A percentile compares a stretch with the other conserved stretches of the same genome.
These are phyloP conservation scores for Fusarium sp. DNA, from an alignment of 2,329 filamentous ascomycete species.

Conservation along the genomic window DNA sequence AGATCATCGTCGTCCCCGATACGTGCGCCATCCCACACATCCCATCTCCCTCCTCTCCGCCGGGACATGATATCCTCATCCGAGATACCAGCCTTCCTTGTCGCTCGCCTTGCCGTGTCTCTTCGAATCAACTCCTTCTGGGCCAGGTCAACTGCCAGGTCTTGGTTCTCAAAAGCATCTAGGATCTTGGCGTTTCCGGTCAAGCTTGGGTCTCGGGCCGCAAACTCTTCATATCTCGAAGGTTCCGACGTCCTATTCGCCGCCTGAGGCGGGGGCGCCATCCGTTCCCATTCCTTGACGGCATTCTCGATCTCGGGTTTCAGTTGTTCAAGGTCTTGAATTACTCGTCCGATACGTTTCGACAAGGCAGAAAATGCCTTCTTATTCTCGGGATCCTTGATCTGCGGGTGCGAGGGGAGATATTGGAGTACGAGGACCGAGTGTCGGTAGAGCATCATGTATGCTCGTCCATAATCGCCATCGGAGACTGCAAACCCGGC, in stretches of 20 bases:
- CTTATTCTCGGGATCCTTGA: constrained; percentile 73
- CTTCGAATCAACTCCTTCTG: constrained; percentile 77
- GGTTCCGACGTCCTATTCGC: constrained; percentile 32
- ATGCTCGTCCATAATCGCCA: constrained; percentile 88
- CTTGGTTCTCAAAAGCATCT: constrained; percentile 77
- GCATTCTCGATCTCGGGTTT: constrained; percentile 82
- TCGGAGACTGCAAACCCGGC: constrained; percentile 87
- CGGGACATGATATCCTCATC: constrained; percentile 69
- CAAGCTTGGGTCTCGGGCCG: constrained; percentile 71
- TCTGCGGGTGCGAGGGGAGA: constrained; percentile 81
- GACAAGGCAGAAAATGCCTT: constrained; percentile 68
- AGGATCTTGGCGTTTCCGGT: constrained; percentile 69
- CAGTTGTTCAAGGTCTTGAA: constrained; percentile 79
- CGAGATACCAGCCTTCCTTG: constrained; percentile 67
- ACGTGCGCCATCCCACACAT: constrained; percentile 50
- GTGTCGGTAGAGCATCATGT: constrained; percentile 91
- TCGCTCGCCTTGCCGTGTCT: constrained; percentile 69
- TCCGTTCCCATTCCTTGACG: constrained; percentile 75
- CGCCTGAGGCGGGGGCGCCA: constrained; percentile 56
- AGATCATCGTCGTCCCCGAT: constrained; percentile 50
- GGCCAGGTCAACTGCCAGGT: constrained; percentile 82
- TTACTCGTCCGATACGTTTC: constrained; percentile 65
- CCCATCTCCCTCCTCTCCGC: constrained; percentile 59
- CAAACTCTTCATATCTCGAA: constrained; percentile 58
- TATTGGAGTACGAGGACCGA: constrained; percentile 84